Percentiles rank a stretch among this genome's conserved stretches.
Conservation (phyloP, 2,329 filamentous ascomycete species). For the Beauveria sp. region DNA sequence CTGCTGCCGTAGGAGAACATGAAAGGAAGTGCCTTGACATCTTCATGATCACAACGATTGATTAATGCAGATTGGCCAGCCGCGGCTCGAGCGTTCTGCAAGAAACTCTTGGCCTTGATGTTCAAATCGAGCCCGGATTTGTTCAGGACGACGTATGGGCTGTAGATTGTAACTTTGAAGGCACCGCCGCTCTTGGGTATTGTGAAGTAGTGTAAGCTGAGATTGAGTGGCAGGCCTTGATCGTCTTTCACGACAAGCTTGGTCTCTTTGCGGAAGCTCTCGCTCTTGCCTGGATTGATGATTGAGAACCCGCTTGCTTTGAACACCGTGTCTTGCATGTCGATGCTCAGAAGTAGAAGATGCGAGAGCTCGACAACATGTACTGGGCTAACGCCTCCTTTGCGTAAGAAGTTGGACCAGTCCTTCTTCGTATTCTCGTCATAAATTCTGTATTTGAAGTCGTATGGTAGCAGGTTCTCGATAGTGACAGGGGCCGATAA, state of each 20-base stretch:
- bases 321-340: constrained; percentile 94
- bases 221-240: constrained; percentile 66
- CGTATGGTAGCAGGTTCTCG: constrained; percentile 89
- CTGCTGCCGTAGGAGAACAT: constrained; percentile 91
- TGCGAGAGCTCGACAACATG: constrained; percentile 96
- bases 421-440: constrained; percentile 98
- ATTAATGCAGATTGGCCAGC: constrained; percentile 67
- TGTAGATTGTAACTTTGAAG: constrained; percentile 92
- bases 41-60: constrained; percentile 40
- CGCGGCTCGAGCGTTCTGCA: constrained; percentile 72
- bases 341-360: constrained; percentile 81
- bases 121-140: constrained; percentile 86
- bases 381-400: constrained; percentile 92
- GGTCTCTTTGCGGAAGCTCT: constrained; percentile 82
- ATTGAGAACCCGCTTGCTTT: constrained; percentile 95
- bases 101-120: constrained; percentile 80
- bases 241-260: constrained; percentile 76
- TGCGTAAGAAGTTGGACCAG: constrained; percentile 96
- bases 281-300: constrained; percentile 81
- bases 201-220: constrained; percentile 84
- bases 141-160: constrained; percentile 90
- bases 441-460: constrained; percentile 99
- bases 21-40: constrained; percentile 73
- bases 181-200: constrained; percentile 89
- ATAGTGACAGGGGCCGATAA: constrained; percentile 88